These are phyloP conservation scores for Collybiopsis confluens DNA, from an alignment of 768 basidiomycete genomes.

Conservation along the genomic window DNA sequence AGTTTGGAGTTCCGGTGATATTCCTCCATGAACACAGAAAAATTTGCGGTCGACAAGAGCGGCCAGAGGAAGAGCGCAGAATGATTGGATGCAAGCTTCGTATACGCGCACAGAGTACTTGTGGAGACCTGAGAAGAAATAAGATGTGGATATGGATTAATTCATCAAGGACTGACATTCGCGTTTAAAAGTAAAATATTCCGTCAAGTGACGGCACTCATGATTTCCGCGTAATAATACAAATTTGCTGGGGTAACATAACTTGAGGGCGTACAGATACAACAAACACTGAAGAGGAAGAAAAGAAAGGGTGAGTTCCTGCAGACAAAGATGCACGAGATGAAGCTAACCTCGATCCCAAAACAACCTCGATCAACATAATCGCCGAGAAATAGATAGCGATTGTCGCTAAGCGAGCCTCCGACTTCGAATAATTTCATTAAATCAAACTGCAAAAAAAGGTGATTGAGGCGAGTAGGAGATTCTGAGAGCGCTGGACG, in stretches of 20 bases:
- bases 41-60: slow-evolving; percentile 94
- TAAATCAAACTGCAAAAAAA: slow-evolving; percentile 72
- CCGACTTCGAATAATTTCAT: slow-evolving; percentile 98
- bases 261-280: slow-evolving; percentile 91
- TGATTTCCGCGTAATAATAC: slow-evolving; percentile 92
- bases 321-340: slow-evolving; percentile 4
- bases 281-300: slow-evolving; percentile 62
- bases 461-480: not conserved
- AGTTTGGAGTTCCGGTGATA: slow-evolving; percentile 80
- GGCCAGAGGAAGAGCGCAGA: slow-evolving; percentile 85
- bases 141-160: slow-evolving; percentile 1
- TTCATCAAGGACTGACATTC: slow-evolving; percentile 56
- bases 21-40: slow-evolving; percentile 96
- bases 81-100: slow-evolving; percentile 88
- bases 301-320: not conserved
- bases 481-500: slow-evolving; percentile 2
- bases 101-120: slow-evolving; percentile 87
- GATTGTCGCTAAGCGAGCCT: slow-evolving; percentile 74
- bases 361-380: slow-evolving; percentile 98
- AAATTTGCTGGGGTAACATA: slow-evolving; percentile 80
- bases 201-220: slow-evolving; percentile 94
- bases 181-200: slow-evolving; percentile 97
- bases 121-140: slow-evolving; percentile 59
- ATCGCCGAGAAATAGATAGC: slow-evolving; percentile 93
- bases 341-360: slow-evolving; percentile 46